phyloP scores from a whole-genome alignment of 176 grass and related monocot species.

The Canna indica region DNA sequence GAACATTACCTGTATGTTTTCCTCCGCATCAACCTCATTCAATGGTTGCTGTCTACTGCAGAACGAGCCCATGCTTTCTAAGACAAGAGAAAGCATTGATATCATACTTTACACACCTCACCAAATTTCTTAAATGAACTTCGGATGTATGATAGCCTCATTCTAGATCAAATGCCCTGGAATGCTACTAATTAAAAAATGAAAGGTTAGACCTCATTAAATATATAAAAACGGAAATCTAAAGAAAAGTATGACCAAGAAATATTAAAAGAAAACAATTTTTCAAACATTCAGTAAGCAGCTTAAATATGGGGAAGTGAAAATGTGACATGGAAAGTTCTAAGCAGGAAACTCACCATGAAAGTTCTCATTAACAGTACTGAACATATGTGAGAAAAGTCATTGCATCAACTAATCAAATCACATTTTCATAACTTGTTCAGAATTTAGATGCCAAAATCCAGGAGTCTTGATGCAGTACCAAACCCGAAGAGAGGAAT shows the following conservation, averaged over 20 bases:
- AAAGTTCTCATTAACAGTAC: no score
- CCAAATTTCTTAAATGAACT: constrained; percentile 1
- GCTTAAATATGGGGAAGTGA: not conserved
- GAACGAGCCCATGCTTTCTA: constrained; percentile 84
- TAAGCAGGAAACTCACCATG: not conserved
- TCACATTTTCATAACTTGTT: no score
- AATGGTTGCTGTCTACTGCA: constrained; percentile 76
- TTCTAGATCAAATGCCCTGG: not conserved
- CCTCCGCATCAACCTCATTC: constrained; percentile 53
- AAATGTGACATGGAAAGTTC: not conserved
- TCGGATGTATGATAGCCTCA: not conserved
- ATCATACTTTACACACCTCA: constrained; percentile 12
- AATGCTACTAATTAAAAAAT: not conserved
- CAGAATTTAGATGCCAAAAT: no score
- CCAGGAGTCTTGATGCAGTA: no score
- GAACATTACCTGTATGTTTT: constrained; percentile 48
- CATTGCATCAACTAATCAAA: no score
- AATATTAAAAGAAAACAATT: not conserved
- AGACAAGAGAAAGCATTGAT: constrained; percentile 45
- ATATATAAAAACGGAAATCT: not conserved
- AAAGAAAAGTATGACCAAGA: not conserved
- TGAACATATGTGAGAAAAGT: no score
- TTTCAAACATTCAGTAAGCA: not conserved
- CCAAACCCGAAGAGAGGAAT: no score
- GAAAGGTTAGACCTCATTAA: not conserved